A percentile compares a stretch with the other conserved stretches of the same genome.
Evolutionary conservation across 495 filamentous ascomycete genomes (phyloP).

Genomic region (Penicillium steckii): DNA sequence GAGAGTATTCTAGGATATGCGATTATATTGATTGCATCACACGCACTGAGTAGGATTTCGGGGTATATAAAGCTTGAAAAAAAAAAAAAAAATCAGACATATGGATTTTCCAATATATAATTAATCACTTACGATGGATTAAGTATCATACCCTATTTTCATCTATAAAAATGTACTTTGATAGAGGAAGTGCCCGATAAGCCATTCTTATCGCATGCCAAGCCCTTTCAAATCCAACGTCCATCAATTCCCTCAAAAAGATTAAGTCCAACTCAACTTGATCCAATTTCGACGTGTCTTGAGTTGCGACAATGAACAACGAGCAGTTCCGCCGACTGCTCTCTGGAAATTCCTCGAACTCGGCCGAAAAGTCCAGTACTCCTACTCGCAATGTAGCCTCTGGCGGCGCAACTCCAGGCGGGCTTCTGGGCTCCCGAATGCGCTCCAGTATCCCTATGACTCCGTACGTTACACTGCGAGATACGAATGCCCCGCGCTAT

Average conservation of each 20-base stretch:
- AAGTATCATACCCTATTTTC: too few relatives aligned
- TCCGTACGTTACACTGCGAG: constrained; percentile 52
- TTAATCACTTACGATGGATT: too few relatives aligned
- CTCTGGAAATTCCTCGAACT: constrained; percentile 42
- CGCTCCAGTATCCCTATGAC: constrained; percentile 84
- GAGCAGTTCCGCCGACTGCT: constrained; percentile 91
- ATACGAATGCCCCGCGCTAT: neutral
- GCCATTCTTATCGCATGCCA: constrained; percentile 16
- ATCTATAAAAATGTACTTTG: too few relatives aligned
- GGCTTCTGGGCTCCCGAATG: constrained; percentile 54
- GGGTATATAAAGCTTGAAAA: too few relatives aligned
- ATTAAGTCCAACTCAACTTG: too few relatives aligned
- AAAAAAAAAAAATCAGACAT: too few relatives aligned
- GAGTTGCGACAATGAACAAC: constrained; percentile 74
- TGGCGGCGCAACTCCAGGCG: constrained; percentile 24
- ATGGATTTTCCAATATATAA: too few relatives aligned
- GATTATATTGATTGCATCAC: too few relatives aligned
- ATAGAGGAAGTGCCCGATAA: too few relatives aligned
- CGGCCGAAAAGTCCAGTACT: constrained; percentile 7
- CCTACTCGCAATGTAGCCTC: constrained; percentile 18
- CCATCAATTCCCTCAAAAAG: neutral
- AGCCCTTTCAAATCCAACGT: constrained; percentile 20
- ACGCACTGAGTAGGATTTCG: too few relatives aligned
- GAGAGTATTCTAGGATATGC: too few relatives aligned
- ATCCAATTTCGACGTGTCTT: neutral